Evolutionary conservation across 1,284 basidiomycete genomes (phyloP), one percentile per base, ranked within the genome.

Genomic region (Malassezia furfur): DNA sequence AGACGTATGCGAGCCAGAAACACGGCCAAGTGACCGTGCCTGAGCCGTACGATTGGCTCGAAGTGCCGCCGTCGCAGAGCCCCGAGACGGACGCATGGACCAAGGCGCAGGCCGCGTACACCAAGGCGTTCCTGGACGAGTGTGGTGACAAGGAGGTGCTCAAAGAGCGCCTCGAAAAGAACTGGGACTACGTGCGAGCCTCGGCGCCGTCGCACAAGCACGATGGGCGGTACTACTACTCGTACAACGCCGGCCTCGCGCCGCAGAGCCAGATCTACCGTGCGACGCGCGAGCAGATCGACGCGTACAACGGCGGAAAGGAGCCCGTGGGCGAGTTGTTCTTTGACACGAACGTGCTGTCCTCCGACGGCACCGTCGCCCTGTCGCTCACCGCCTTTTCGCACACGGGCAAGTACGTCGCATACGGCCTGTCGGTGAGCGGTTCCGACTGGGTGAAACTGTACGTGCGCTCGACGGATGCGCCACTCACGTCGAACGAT

Each of bases 41-140:
- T 6, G 67, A 71, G 15, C 72, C 72, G 15, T 74, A 74, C 59
- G 55, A 62, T 46, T 74, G 70, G 70, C 66, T 74, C 31, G 70
- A 74, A 50, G 59, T 59, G 44, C 72, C 72, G 3, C 66, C 70
- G 17, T 66, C 61, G 3, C 63, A 72, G 47, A 66, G 63, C 21
- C 21, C 57, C 19, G 70, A 74, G 52, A 74, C 72, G 40, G 68
- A 66, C 41, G 61, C 61, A 2, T 74, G 64, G 63, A 63, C 68
- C 3, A 50, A 62, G 32, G 66, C 62, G 0, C 72, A 74, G 51
- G 68, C 68, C 17, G 60, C 59, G 30, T 65, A 70, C 30, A 65
- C 70, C 14, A 30, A 62, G 28, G 37, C 15, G 25, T 74, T 72
- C 58, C 40, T 71, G 35, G 54, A 59, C 2, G 57, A 54, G 22